phyloP scores from a whole-genome alignment of 768 basidiomycete genomes.

The Calocybe gangraenosa region DNA sequence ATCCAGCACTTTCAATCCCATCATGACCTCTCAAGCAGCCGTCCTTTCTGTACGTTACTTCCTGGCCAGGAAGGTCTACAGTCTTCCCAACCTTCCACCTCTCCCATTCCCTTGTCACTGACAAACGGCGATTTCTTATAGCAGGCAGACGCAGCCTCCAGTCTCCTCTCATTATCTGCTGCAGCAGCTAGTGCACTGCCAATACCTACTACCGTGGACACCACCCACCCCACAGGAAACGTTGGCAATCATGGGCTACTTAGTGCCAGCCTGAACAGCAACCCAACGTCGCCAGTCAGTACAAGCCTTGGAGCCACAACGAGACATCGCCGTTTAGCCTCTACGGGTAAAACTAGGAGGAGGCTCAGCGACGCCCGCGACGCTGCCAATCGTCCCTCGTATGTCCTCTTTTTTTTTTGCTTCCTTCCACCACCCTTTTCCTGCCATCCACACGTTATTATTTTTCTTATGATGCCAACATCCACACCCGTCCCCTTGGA shows the following conservation, averaged over 20 bases:
- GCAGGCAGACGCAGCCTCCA: conserved; percentile 44
- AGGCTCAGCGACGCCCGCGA: conserved; percentile 77
- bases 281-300: conserved; percentile 21
- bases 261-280: conserved; percentile 10
- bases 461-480: no score
- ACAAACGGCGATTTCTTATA: conserved; percentile 16
- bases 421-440: conserved; percentile 12
- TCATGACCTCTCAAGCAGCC: conserved; percentile 13
- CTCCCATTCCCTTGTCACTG: background rate
- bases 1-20: conserved; percentile 8
- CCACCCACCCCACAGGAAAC: conserved; percentile 8
- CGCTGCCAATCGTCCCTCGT: conserved; percentile 72
- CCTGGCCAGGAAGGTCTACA: conserved; percentile 1
- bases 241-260: conserved; percentile 9
- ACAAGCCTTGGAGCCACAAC: conserved; percentile 24
- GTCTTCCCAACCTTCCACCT: no score
- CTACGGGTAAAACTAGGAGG: conserved; percentile 64
- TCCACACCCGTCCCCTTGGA: background rate
- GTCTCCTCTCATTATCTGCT: conserved; percentile 67
- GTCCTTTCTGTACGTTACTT: conserved; percentile 10
- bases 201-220: conserved; percentile 36
- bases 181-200: conserved; percentile 51
- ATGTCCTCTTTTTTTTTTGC: conserved; percentile 29
- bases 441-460: no score
- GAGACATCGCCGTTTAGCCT: conserved; percentile 67